Evolutionary conservation across 2,329 filamentous ascomycete genomes (phyloP), one percentile per base, ranked within the genome.

Genomic region (Exophiala sideris): DNA sequence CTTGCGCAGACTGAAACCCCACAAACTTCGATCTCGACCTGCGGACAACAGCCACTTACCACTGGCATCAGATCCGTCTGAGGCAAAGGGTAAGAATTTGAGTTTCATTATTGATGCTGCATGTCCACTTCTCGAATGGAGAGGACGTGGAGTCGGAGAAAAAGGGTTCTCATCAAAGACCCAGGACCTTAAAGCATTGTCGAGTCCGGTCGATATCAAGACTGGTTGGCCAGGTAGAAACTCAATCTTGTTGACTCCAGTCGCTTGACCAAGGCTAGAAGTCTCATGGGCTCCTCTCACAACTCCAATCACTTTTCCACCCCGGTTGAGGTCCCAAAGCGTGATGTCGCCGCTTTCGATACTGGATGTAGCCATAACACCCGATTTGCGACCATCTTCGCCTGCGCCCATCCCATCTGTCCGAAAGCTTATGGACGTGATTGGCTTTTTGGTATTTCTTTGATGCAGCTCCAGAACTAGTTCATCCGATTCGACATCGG

Each of bases 21-120:
- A 97, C 2, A 99, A 77, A 70, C 91, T 96, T 61, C 91, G 83
- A 67, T 99, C 95, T 64, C 85, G 82, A 55, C 91, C 91, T 62
- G 89, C 89, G 65, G 91, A 96, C 51, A 99, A 77, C 5, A 97
- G 76, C 92, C 92, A 97, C 72, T 97, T 97, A 53, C 92, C 94
- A 42, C 85, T 85, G 40, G 86, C 85, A 63, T 96, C 92, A 5
- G 90, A 84, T 12, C 91, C 92, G 64, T 97, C 92, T 38, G 94
- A 92, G 62, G 91, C 86, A 0, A 90, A 84, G 0, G 92, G 92
- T 21, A 97, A 73, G 71, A 97, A 99, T 56, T 86, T 80, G 29
- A 99, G 79, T 48, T 83, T 86, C 33, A 86, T 91, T 50, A 97
- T 84, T 0, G 91, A 86, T 2, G 87, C 91, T 8, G 91, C 89